Base-by-base conservation (phyloP, 2,329 filamentous ascomycete species). In the Stenocarpella maydis region DNA sequence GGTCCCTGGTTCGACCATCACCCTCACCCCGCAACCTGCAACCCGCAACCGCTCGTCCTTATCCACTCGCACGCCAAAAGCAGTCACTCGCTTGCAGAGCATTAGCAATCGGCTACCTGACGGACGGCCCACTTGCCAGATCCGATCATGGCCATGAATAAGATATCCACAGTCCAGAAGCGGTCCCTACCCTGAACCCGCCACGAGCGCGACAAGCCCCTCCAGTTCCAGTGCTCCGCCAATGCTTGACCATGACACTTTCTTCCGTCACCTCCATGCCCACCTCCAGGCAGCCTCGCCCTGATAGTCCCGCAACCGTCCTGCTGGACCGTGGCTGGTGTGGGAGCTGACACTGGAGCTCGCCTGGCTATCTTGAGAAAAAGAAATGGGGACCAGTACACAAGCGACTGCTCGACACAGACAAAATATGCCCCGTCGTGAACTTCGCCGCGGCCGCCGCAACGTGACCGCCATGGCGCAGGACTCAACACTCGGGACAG, bases 11-110 rank as follows among this genome's bases (percentile, higher is more conserved):
- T n/a, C n/a, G n/a, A n/a, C n/a, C 41, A 45, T 34, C 41, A 4
- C 26, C 34, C 12, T 37, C 49, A 52, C 49, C 49, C 49, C 31
- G 31, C 31, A 34, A 28, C 7, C 49, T 24, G 24, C 49, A 52
- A 28, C 17, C 49, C 49, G 24, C 49, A 52, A 8, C 47, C 47
- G 21, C 58, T 63, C 58, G 58, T 63, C 58, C 21, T 21, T 49
- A 49, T 26, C 58, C 58, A 63, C 58, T 34, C 28, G 26, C 43
- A 28, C 28, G 43, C 58, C 58, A 47, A 63, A 63, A 63, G 17
- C 41, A 63, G 43, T 63, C 58, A 63, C 43, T 63, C 14, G 58
- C 24, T 49, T 63, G 43, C 43, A 63, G 58, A 63, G 58, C 58
- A 63, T 63, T 63, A 63, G 58, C 58, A 63, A 63, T 63, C 58